Base-by-base conservation (phyloP, 257 asterid genomes). In the Nicotiana otophora region DNA sequence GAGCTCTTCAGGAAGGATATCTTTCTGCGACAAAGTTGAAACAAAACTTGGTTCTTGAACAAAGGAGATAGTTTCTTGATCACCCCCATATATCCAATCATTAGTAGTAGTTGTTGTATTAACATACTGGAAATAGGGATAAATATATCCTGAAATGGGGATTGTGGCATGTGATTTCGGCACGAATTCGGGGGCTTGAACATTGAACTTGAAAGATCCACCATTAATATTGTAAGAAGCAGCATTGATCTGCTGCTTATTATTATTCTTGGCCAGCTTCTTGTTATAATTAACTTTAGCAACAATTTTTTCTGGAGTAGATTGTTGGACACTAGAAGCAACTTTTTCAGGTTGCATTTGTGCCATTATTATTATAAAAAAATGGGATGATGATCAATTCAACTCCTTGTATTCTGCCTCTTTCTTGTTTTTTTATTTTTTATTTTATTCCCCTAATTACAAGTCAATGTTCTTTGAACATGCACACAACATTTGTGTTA, bases 141-240 rank as follows among this genome's bases (percentile, higher is more conserved):
- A 87, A 36, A 87, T 90, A 77, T 86, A 94, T 1, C 98, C 96
- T 46, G 97, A 81, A 11, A 91, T 83, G 7, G 95, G 97, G 23
- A 86, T 64, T 23, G 61, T 20, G 87, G 67, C 26, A 80, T 12
- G 80, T 51, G 88, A 26, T 58, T 90, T 83, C 5, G 98, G 98
- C 20, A 94, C 97, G 48, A 92, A 96, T 46, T 90, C 99, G 65
- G 98, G 98, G 12, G 98, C 99, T 58, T 94, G 90, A 20, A 88
- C 97, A 81, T 94, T 96, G 86, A 94, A 90, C 68, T 85, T 90
- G 90, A 96, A 96, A 48, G 80, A 48, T 5, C 62, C 62, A 48
- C 5, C 62, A 51, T 75, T 51, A 20, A 2, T 4, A 78, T 31
- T 60, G 16, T 4, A 26, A 0, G 90, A 66, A 30, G 87, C 89